Evolutionary conservation across 108 stramenopile species (phyloP), one percentile per base, ranked within the genome.

Genomic region (Licmophora abbreviata): DNA sequence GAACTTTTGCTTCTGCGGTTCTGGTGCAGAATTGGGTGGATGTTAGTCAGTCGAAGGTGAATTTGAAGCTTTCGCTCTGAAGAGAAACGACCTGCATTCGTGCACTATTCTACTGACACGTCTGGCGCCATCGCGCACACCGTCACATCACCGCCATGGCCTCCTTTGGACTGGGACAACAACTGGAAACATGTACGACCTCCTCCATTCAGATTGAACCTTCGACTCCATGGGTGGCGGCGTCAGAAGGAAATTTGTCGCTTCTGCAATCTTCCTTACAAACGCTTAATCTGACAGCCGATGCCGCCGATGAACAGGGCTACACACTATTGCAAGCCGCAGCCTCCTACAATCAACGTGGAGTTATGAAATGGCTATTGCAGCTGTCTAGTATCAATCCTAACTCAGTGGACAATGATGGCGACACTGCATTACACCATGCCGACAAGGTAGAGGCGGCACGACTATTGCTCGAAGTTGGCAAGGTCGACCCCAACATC

Each of bases 281-380:
- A 12, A 9, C 47, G 9, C 42, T 82, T 30, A 50, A 64, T 11
- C 45, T 74, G 1, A 23, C 64, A 3, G 40, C 41, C 3, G 62
- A 31, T 24, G 34, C 56, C 11, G 58, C 69, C 0, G 81, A 82
- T 54, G 73, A 76, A 47, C 64, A 74, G 36, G 76, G 76, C 9
- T 77, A 76, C 49, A 82, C 81, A 11, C 56, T 77, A 26, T 31
- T 77, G 43, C 81, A 82, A 35, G 72, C 81, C 0, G 81, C 81
- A 0, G 65, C 81, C 1, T 73, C 81, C 20, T 82, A 82, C 63
- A 54, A 48, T 25, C 76, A 77, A 55, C 23, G 67, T 1, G 46
- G 43, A 12, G 51, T 75, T 20, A 25, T 77, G 43, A 30, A 64
- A 58, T 77, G 69, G 69, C 14, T 72, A 15, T 20, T 77, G 23